Evolutionary conservation across 2,329 filamentous ascomycete species (phyloP).

Genomic region (Scedosporium dehoogii): DNA sequence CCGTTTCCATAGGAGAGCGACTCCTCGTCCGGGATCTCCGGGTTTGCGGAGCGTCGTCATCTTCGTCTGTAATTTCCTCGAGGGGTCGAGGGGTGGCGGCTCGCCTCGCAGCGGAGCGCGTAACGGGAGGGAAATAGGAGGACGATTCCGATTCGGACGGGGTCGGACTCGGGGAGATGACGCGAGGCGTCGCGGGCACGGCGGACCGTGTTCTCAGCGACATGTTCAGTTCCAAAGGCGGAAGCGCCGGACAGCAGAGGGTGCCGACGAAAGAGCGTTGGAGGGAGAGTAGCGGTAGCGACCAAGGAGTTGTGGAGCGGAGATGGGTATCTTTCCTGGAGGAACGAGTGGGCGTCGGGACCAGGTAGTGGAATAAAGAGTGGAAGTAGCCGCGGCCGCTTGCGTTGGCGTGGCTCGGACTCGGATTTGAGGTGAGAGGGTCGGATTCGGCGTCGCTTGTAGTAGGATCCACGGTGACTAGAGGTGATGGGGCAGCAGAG

Average conservation of each 20-base stretch:
- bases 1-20: slow-evolving; percentile 52
- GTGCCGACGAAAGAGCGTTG: slow-evolving; percentile 45
- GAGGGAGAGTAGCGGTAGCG: slow-evolving; percentile 35
- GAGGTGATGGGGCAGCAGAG: slow-evolving; percentile 42
- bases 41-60: slow-evolving; percentile 35
- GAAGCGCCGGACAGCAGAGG: slow-evolving; percentile 45
- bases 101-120: slow-evolving; percentile 59
- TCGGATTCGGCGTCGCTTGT: slow-evolving; percentile 4
- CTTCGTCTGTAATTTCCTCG: slow-evolving; percentile 45
- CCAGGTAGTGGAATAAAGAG: slow-evolving; percentile 10
- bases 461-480: slow-evolving; percentile 6
- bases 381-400: slow-evolving; percentile 14
- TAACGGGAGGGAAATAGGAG: slow-evolving; percentile 61
- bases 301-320: slow-evolving; percentile 32
- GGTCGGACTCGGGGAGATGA: slow-evolving; percentile 82
- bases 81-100: slow-evolving; percentile 48
- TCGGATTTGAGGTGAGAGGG: slow-evolving; percentile 10
- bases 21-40: slow-evolving; percentile 61
- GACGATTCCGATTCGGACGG: slow-evolving; percentile 48
- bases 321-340: slow-evolving; percentile 44
- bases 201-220: slow-evolving; percentile 38
- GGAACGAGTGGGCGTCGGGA: slow-evolving; percentile 17
- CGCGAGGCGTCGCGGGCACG: slow-evolving; percentile 70
- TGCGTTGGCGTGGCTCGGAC: slow-evolving; percentile 14
- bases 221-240: slow-evolving; percentile 48